Base-by-base conservation (phyloP, 2,329 filamentous ascomycete genomes). In the Hymenoscyphus albidus region DNA sequence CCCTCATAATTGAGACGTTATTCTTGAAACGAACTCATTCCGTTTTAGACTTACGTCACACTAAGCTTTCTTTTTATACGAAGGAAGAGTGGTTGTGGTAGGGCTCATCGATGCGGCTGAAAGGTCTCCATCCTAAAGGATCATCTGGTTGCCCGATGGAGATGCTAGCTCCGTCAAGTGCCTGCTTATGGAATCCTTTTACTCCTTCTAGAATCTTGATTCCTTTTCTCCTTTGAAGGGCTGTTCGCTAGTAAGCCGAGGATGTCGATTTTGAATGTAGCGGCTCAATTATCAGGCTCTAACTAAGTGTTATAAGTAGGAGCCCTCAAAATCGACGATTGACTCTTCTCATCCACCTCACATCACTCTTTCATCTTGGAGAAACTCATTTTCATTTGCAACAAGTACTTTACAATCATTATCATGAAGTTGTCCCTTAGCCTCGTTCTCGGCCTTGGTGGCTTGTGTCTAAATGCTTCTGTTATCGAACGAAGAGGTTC, bases 401-500 rank as follows among this genome's bases (percentile, higher is more conserved):
- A 57, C 3, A 27, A 18, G n/a, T 27, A 62, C 32, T n/a, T 22
- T 2, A 22, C 22, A 14, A 58, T 18, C 35, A 27, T 39, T 42
- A 27, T 9, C 18, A 58, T 63, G 39, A 58, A 57, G 55, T 42
- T 51, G 16, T 13, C 38, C 10, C 0, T 63, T 7, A 38, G 51
- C 22, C 55, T 63, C 4, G 14, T 63, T 48, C 22, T 63, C 32
- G 55, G 61, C 40, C 38, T 63, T 48, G 61, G 61, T 22, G 39
- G 38, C 31, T 27, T 40, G 22, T 57, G 22, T 32, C 6, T 57
- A 14, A 48, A 35, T 38, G 57, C 56, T 54, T 51, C 57, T 55
- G 62, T 32, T 5, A 31, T 63, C n/a, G 42, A 64, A 44, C 42
- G 59, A 56, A 54, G 58, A 18, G 55, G 40, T 18, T 64, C 62